Percentiles rank a stretch among this genome's conserved stretches.
Conservation (phyloP, 768 basidiomycete genomes). For the Flagelloscypha sp. region DNA sequence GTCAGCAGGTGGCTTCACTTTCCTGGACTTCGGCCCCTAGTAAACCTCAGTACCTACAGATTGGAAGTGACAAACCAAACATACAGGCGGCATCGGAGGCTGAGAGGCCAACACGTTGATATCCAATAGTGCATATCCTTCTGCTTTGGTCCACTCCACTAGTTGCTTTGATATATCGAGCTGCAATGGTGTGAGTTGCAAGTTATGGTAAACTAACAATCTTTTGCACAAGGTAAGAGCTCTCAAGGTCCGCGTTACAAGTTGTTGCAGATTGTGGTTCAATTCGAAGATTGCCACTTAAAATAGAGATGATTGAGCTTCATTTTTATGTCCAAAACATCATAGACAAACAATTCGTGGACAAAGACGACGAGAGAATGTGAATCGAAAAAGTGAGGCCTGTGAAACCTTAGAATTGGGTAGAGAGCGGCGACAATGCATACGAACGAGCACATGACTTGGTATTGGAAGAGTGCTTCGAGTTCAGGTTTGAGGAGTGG, state of each 20-base stretch:
- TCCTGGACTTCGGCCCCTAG: constrained; percentile 33
- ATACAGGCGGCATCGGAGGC: constrained; percentile 26
- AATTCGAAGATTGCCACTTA: constrained; percentile 80
- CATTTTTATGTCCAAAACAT: constrained; percentile 2
- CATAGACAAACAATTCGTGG: constrained; percentile 80
- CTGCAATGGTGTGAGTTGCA: constrained; percentile 32
- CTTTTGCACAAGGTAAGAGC: constrained; percentile 68
- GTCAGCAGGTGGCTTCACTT: too few species aligned
- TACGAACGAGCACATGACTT: constrained; percentile 80
- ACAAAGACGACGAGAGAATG: constrained; percentile 77
- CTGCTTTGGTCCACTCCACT: constrained; percentile 62
- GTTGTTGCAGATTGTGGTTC: constrained; percentile 68
- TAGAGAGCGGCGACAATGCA: not conserved
- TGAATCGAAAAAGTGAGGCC: constrained; percentile 70
- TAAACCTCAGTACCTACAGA: not conserved
- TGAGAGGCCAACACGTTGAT: constrained; percentile 78
- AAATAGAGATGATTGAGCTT: constrained; percentile 1
- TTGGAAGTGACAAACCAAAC: not conserved
- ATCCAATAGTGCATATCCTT: constrained; percentile 73
- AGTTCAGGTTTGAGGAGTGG: constrained; percentile 63
- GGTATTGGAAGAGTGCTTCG: constrained; percentile 66
- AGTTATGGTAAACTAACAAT: not conserved
- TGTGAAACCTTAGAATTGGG: constrained; percentile 20
- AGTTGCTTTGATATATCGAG: constrained; percentile 79
- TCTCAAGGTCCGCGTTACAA: constrained; percentile 70